These are phyloP conservation scores for Paradendryphiella salina DNA, from an alignment of 2,329 filamentous ascomycete species.

Conservation along the genomic window DNA sequence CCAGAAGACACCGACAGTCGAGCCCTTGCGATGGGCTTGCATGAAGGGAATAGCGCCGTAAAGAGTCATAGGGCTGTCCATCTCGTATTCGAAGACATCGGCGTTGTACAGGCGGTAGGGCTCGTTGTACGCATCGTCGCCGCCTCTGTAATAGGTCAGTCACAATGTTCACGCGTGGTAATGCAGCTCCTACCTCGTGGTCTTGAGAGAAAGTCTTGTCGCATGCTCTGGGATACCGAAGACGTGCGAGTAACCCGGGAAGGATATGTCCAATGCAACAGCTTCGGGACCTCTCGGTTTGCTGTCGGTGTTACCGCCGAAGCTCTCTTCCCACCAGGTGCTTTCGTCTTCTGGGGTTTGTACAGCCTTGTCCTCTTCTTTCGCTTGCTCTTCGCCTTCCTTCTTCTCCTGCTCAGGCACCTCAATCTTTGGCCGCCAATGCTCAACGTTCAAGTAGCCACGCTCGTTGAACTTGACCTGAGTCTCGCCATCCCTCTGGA, in stretches of 20 bases:
- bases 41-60: constrained; percentile 98
- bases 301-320: constrained; percentile 91
- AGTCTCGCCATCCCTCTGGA: constrained; percentile 77
- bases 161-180: not conserved
- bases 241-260: constrained; percentile 88
- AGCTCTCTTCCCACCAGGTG: constrained; percentile 97
- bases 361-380: constrained; percentile 50
- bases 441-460: constrained; percentile 90
- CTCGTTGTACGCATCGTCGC: constrained; percentile 79
- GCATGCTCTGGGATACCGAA: constrained; percentile 94
- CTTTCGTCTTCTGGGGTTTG: constrained; percentile 69
- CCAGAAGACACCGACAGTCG: constrained; percentile 96
- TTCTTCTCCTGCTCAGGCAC: constrained; percentile 52
- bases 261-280: constrained; percentile 86
- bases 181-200: constrained; percentile 65
- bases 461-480: constrained; percentile 88
- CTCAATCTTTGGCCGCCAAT: constrained; percentile 89
- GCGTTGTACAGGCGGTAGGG: constrained; percentile 95
- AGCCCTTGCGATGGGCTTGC: constrained; percentile 93
- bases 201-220: constrained; percentile 81
- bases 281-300: constrained; percentile 96
- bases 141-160: constrained; percentile 58
- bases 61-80: constrained; percentile 97
- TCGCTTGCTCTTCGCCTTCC: constrained; percentile 52
- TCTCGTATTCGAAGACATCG: constrained; percentile 96